These are phyloP conservation scores for Metschnikowia cerradonensis DNA, from an alignment of 805 yeast species.

Conservation along the genomic window DNA sequence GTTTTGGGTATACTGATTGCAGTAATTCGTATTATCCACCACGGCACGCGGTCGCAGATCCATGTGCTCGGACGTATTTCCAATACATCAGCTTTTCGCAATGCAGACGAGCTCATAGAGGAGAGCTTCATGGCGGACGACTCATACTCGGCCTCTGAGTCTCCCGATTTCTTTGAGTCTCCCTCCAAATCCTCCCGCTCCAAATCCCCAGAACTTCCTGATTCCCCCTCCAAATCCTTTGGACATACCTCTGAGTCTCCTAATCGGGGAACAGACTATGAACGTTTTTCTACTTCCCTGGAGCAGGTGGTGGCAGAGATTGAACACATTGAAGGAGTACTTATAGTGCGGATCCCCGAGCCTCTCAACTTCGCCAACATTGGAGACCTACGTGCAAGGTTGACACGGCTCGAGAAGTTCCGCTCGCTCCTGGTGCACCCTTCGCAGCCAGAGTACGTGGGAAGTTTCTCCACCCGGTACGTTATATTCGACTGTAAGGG, in stretches of 20 bases:
- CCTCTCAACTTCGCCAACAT: constrained; percentile 86
- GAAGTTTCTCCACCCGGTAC: constrained; percentile 38
- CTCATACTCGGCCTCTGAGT: no score
- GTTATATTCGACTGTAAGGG: constrained; percentile 78
- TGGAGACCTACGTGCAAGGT: constrained; percentile 64
- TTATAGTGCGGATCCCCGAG: constrained; percentile 79
- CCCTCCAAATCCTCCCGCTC: no score
- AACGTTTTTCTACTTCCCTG: no score
- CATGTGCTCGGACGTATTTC: constrained; percentile 43
- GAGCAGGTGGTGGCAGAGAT: constrained; percentile 23
- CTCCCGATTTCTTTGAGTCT: no score
- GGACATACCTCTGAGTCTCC: no score
- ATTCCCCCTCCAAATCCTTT: constrained; percentile 4
- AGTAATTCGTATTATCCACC: constrained; percentile 31
- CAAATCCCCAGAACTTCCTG: not conserved
- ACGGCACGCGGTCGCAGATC: constrained; percentile 41
- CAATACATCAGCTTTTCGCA: constrained; percentile 53
- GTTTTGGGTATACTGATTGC: constrained; percentile 34
- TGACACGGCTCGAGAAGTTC: constrained; percentile 67
- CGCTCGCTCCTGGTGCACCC: constrained; percentile 78
- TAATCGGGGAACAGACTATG: no score
- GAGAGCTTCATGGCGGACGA: constrained; percentile 22
- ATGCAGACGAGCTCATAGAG: constrained; percentile 61
- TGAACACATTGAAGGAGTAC: constrained; percentile 61
- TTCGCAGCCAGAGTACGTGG: constrained; percentile 51